Base-by-base conservation (phyloP, 2,329 filamentous ascomycete genomes). In the Claviceps sp. region DNA sequence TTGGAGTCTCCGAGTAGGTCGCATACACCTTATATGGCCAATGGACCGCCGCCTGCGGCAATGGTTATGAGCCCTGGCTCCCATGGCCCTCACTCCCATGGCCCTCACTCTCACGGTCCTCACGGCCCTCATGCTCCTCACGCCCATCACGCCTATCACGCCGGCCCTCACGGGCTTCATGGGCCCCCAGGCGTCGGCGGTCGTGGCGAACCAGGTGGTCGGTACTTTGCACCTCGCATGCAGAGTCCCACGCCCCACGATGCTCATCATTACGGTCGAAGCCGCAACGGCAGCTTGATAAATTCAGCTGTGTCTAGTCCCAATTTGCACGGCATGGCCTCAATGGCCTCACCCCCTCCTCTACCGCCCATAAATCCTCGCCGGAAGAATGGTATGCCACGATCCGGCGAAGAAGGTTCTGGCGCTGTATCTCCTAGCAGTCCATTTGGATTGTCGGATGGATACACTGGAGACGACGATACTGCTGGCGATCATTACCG, bases 291-390 rank as follows among this genome's bases (percentile, higher is more conserved):
- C 37, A 71, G 69, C 57, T 53, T 67, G 14, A 60, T 66, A 1
- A 57, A 58, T 1, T 58, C 59, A 10, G 58, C 66, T 1, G 60
- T 59, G 5, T 70, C 68, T 13, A 67, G 67, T 5, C 66, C 70
- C 1, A 68, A 69, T 53, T 56, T 70, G 43, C 68, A 68, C 47
- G 61, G 62, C 5, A 62, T 59, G 11, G 58, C 61, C 17, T 53
- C 60, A 26, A 69, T 67, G 2, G 58, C 61, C 17, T 53, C 60
- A 26, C 69, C 67, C 2, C 77, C 78, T 2, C 78, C 78, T 2
- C 54, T 82, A 39, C 78, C 78, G 2, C 77, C 78, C 1, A 77
- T 82, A 61, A 81, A 81, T 59, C 78, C 78, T 30, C 71, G 76
- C 48, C 72, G 78, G 10, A 72, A 75, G 50, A 72, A 70, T 10